Base-by-base conservation (phyloP, 768 basidiomycete species). In the Boletus vinaceobasis region DNA sequence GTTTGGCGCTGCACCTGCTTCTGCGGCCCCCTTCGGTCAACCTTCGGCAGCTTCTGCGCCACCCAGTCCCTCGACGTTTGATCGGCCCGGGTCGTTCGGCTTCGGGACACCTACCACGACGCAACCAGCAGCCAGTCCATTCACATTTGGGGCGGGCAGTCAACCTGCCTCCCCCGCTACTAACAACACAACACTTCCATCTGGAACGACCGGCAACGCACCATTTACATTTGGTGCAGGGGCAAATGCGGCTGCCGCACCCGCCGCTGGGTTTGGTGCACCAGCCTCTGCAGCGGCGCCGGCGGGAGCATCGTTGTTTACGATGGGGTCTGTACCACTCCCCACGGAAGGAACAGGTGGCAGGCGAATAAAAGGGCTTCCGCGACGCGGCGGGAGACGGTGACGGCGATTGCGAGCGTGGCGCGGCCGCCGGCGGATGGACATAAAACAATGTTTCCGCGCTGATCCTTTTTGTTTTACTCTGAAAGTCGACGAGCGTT, bases 81-180 rank as follows among this genome's bases (percentile, higher is more conserved):
- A 73, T 57, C 79, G 81, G 7, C 62, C 70, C 43, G 52, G 73
- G 5, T 65, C 78, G 1, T 84, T 84, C 60, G 46, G 74, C 23
- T 84, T 84, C 62, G 77, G 74, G 19, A 58, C 73, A 21, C 64
- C 78, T 7, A 53, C 77, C 5, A 60, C 76, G 33, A 61, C 79
- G 15, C 74, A 65, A 55, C 68, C 53, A 65, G 60, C 48, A 32
- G 63, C 71, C n/a, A 48, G 8, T 26, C 53, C 75, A 2, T 86
- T 85, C 59, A 44, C 71, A 9, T 86, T 86, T 62, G 82, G 79
- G 21, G 15, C 60, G 33, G 73, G 79, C 36, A 79, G 76, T 60
- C 84, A 84, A 60, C 83, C 85, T 48, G 78, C 76, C 38, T 86
- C 84, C 10, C 84, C 84, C 27, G 83, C 79, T 43, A 70, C 71